Evolutionary conservation across 169 alveolate genomes (phyloP), one percentile per base, ranked within the genome.

Genomic region (Eimeria mitis): DNA sequence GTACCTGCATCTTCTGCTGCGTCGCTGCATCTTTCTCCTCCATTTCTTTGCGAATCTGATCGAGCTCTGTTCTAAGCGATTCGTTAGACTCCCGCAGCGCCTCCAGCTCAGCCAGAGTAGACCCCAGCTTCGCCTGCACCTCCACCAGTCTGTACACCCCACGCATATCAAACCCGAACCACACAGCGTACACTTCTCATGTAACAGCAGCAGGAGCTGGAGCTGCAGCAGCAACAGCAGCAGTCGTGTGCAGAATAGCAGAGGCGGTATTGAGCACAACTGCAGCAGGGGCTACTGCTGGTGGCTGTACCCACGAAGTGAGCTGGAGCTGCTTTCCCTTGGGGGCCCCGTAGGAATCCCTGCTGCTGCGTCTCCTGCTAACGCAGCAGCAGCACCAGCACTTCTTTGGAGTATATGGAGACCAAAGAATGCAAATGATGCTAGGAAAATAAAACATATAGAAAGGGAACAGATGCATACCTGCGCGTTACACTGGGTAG

Each of bases 41-140:
- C 92, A 85, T 54, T 85, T 85, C 92, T 25, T 21, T 56, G 25
- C 79, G 76, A 25, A 85, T 56, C 1, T 56, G 28, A 2, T 37
- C 59, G 65, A 85, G 56, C 49, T 85, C 81, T 25, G 28, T n/a
- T 7, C 42, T 85, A 9, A 85, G 78, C 13, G 49, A 70, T 8
- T 85, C 92, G 61, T 85, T 85, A 49, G 92, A 85, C 71, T 61
- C 37, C 79, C 92, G 68, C 42, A 85, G 52, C 1, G 28, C 28
- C 21, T 85, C 92, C 52, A 85, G 61, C 92, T 85, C 92, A 23
- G 78, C 63, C 42, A 85, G 71, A 8, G 81, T 63, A 47, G 92
- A 4, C 40, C 52, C 71, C 92, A 85, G 61, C 31, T 63, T 85
- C 28, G 61, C 92, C 63, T 63, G 79, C 28, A 63, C 92, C 79